Evolutionary conservation across 306 rosid species (phyloP).

Genomic region (Hippophae tibetana): DNA sequence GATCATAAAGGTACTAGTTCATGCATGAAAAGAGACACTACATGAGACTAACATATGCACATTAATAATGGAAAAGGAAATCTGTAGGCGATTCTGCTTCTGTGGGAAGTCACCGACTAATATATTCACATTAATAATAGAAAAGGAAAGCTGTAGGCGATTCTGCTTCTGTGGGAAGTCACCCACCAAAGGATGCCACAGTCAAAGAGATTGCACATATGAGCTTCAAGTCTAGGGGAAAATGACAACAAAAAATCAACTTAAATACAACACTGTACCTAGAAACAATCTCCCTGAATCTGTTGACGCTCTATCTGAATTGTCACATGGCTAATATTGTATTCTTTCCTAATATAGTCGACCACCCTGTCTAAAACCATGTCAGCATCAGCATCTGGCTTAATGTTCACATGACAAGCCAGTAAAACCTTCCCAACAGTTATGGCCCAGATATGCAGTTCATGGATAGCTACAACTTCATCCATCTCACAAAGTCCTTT

Average conservation of each 20-base stretch:
- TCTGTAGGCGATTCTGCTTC: too few species aligned
- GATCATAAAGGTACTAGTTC: too few species aligned
- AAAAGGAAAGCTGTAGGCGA: too few species aligned
- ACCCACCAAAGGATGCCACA: too few species aligned
- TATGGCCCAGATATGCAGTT: slow-evolving; percentile 44
- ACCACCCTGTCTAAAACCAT: slow-evolving; percentile 32
- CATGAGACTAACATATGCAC: too few species aligned
- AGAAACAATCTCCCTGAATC: slow-evolving; percentile 6
- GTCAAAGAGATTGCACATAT: too few species aligned
- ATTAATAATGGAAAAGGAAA: too few species aligned
- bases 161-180: too few species aligned
- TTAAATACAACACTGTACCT: slow-evolving; percentile 6
- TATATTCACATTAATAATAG: too few species aligned
- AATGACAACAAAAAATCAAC: not conserved
- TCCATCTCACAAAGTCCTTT: slow-evolving; percentile 53
- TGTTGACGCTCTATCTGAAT: slow-evolving; percentile 48
- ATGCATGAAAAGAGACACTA: too few species aligned
- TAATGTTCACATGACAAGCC: slow-evolving; percentile 41
- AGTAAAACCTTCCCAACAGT: slow-evolving; percentile 41
- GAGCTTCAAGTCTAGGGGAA: too few species aligned
- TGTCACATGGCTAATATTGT: slow-evolving; percentile 42
- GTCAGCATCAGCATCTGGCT: slow-evolving; percentile 39
- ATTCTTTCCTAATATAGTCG: slow-evolving; percentile 33
- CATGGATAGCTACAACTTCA: slow-evolving; percentile 35
- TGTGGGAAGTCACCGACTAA: too few species aligned